These are phyloP conservation scores for Mycena galopus DNA, from an alignment of 768 basidiomycete genomes.

Conservation along the genomic window DNA sequence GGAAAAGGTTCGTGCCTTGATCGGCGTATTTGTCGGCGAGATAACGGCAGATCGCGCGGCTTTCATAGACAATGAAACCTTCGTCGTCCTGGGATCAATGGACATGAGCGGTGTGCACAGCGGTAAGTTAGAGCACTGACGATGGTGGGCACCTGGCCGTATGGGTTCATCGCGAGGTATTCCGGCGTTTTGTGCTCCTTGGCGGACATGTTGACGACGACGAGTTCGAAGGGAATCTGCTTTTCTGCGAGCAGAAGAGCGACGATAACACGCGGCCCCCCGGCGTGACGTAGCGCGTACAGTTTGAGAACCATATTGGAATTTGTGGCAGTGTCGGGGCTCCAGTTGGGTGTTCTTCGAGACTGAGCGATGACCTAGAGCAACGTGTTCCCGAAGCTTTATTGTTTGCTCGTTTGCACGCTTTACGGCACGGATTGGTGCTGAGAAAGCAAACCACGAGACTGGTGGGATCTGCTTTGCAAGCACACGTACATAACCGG, in stretches of 20 bases:
- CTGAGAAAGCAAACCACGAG: too few species aligned
- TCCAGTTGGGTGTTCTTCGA: too few species aligned
- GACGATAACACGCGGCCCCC: neutral
- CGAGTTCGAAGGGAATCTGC: neutral
- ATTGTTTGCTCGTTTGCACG: too few species aligned
- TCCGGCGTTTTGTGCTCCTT: slow-evolving; percentile 6
- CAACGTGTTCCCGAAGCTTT: too few species aligned
- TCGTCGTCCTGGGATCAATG: slow-evolving; percentile 13
- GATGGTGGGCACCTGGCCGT: neutral
- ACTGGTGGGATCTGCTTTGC: too few species aligned
- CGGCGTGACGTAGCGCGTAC: neutral
- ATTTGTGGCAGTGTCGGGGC: too few species aligned
- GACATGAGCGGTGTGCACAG: neutral
- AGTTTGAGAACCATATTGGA: slow-evolving; percentile 4
- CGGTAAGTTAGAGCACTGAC: neutral
- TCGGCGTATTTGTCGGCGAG: slow-evolving; percentile 9
- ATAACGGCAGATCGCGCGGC: slow-evolving; percentile 18
- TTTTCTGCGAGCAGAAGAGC: neutral
- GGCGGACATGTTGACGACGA: neutral
- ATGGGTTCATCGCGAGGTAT: slow-evolving; percentile 2
- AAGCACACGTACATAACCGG: too few species aligned
- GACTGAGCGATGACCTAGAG: too few species aligned
- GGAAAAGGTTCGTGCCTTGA: neutral
- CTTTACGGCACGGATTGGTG: too few species aligned
- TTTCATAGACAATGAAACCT: slow-evolving; percentile 19